Evolutionary conservation across 148 eudicot species (phyloP), one percentile per base, ranked within the genome.

Genomic region (Silene conica): DNA sequence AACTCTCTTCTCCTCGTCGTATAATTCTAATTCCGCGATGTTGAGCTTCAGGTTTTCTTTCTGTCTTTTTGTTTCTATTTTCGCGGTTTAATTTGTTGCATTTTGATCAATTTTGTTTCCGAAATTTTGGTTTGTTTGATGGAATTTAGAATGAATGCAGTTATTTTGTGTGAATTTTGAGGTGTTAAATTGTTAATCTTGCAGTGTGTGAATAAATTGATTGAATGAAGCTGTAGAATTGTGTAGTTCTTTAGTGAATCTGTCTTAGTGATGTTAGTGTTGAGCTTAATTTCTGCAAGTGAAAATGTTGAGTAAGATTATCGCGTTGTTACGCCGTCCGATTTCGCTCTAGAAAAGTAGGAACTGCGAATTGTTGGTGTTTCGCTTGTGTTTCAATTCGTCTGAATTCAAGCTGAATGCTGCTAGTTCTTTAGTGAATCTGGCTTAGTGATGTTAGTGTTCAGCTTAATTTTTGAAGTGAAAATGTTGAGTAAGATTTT

Each of bases 31-130:
- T 86, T 92, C 58, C 77, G 73, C 54, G 82, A 86, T 63, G 79
- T 90, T 55, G 76, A 85, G n/a, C 82, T 90, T 34, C 83, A 89
- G 89, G 88, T 85, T 11, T 70, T 52, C 58, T 0, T 63, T 8
- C 55, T 60, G 25, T 59, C 23, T 31, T 22, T 13, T 16, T 14
- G 8, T 20, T 13, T 23, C 13, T 6, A 6, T 8, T 74, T 45
- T 63, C 46, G 23, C n/a, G 54, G 3, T 54, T 14, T 12, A 6
- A 9, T n/a, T 8, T 7, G 6, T 50, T 50, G 55, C 55, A 50
- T 1, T 50, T 50, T 50, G 9, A 13, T 43, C n/a, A n/a, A n/a
- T n/a, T n/a, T 3, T 15, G 38, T 34, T 28, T 69, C 15, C 1
- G 8, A 1, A n/a, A 48, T 31, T 65, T 54, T 31, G 5, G 2